Evolutionary conservation across 345 rosid species (phyloP).

Genomic region (Eucalyptus pumila): DNA sequence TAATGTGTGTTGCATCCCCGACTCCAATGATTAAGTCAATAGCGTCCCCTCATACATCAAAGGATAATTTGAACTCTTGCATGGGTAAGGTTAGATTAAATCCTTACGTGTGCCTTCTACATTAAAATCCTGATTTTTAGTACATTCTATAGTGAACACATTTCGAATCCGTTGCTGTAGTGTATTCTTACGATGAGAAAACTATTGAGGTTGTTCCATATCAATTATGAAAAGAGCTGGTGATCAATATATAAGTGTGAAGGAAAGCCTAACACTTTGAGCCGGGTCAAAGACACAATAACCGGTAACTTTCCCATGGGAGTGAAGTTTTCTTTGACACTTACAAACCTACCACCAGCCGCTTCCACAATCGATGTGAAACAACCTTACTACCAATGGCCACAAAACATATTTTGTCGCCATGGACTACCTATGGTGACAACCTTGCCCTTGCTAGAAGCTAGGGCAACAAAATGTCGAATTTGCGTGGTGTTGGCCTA

Average conservation of each 20-base stretch:
- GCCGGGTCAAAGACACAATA: too few relatives aligned
- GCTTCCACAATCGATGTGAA: too few relatives aligned
- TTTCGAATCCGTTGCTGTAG: not conserved
- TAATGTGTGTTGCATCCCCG: too few relatives aligned
- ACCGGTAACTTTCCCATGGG: rapidly evolving
- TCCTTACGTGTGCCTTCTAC: not conserved
- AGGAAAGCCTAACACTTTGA: too few relatives aligned
- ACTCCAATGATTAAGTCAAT: not conserved
- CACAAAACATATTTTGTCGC: not conserved
- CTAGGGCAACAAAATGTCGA: not conserved
- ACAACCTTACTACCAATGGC: not conserved
- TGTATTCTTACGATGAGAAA: not conserved
- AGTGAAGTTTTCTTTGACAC: too few relatives aligned
- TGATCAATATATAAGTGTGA: too few relatives aligned
- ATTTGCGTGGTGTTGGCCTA: not conserved
- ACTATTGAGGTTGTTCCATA: not conserved
- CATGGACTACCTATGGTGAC: not conserved
- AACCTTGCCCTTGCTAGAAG: not conserved
- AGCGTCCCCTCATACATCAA: not conserved
- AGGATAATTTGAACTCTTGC: not conserved
- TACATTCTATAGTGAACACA: not conserved
- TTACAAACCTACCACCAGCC: too few relatives aligned
- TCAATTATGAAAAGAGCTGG: too few relatives aligned
- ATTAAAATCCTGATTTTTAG: not conserved
- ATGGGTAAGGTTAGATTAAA: not conserved